A percentile compares a stretch with the other conserved stretches of the same genome.
Evolutionary conservation across 2,329 filamentous ascomycete genomes (phyloP).

Genomic region (Graphiopsis chlorocephala): DNA sequence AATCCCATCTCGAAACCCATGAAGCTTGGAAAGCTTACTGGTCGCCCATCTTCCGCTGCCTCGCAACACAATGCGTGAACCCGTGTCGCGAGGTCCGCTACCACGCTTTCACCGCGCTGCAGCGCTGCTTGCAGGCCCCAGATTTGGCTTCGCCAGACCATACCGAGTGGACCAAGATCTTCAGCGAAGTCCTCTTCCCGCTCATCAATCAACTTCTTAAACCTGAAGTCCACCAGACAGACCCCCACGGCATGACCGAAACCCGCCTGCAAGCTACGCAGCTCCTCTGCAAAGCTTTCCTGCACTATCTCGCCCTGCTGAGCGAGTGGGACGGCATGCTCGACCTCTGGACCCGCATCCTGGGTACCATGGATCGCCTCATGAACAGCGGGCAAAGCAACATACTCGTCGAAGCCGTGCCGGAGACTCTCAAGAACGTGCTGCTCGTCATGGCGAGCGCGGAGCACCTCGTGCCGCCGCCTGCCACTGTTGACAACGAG

Average conservation of each 20-base stretch:
- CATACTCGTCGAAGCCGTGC: conserved; percentile 82
- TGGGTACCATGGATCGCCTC: conserved; percentile 91
- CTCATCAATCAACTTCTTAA: conserved; percentile 83
- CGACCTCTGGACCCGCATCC: conserved; percentile 85
- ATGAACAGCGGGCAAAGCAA: conserved; percentile 92
- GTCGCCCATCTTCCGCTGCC: conserved; percentile 86
- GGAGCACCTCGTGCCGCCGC: conserved; percentile 73
- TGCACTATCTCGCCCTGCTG: conserved; percentile 85
- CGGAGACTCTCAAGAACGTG: conserved; percentile 94
- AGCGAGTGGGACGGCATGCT: conserved; percentile 85
- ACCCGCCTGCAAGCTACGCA: conserved; percentile 89
- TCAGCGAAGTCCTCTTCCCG: conserved; percentile 89
- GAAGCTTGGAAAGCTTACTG: conserved; percentile 95
- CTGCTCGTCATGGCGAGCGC: conserved; percentile 91
- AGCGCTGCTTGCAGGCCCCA: conserved; percentile 79
- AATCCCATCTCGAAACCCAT: conserved; percentile 75
- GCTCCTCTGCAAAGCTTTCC: conserved; percentile 88
- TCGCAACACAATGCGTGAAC: conserved; percentile 89
- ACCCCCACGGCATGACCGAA: conserved; percentile 91
- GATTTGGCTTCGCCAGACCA: conserved; percentile 80
- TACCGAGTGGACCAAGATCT: conserved; percentile 86
- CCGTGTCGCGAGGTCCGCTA: conserved; percentile 90
- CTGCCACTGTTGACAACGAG: conserved; percentile 17
- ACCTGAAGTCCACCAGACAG: conserved; percentile 89
- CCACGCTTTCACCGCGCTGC: conserved; percentile 79